Conservation (phyloP, 23 red algal species). For the Agarophyton chilense region DNA sequence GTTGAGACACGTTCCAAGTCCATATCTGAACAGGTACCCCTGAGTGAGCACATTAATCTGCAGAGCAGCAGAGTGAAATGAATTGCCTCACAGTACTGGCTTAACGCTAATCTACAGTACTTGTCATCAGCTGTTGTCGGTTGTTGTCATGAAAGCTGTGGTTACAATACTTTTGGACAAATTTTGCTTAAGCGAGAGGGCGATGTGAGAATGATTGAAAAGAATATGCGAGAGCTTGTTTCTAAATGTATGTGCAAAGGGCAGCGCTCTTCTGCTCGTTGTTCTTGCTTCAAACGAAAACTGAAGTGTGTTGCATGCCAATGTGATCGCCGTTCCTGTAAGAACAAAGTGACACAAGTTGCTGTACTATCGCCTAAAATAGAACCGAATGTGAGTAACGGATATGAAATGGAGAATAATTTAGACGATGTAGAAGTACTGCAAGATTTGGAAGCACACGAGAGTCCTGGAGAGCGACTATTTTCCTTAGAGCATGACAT, state of each 20-base stretch:
- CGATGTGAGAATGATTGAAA: neutral
- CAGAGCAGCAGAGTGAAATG: neutral
- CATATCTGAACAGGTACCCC: no score
- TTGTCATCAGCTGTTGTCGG: neutral
- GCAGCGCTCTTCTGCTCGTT: neutral
- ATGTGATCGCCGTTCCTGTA: neutral
- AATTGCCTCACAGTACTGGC: neutral
- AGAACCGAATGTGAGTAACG: no score
- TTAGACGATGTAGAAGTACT: no score
- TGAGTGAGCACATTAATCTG: slow-evolving; percentile 7
- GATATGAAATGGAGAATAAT: neutral
- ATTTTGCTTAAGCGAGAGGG: neutral
- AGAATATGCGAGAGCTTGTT: neutral
- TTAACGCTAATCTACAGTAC: neutral
- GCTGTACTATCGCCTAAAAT: neutral
- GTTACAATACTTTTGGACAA: neutral
- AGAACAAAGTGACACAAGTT: neutral
- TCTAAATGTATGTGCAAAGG: neutral
- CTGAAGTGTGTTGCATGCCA: neutral
- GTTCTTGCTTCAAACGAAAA: neutral
- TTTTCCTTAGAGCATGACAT: no score
- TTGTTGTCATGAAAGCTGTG: neutral
- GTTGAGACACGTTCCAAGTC: no score
- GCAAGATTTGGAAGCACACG: no score
- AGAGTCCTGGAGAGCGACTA: no score